Conservation (phyloP, 2,329 filamentous ascomycete species). For the Ascochyta lentis region DNA sequence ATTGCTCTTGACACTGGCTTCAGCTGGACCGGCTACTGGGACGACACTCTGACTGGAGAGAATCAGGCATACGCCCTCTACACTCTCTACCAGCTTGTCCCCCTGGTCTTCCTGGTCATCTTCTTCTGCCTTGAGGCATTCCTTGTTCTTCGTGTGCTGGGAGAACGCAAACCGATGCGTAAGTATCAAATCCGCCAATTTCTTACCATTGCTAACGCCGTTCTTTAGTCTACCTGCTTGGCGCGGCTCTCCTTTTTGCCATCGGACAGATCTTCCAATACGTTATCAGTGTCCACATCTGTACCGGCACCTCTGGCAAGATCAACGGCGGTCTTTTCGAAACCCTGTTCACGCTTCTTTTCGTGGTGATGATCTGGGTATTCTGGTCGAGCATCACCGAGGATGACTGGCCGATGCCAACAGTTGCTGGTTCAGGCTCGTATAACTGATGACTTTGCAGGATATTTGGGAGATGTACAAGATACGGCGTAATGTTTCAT, state of each 20-base stretch:
- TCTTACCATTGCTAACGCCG: conserved; percentile 21
- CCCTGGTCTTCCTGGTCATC: conserved; percentile 84
- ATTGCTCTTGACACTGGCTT: conserved; percentile 94
- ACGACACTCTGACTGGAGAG: conserved; percentile 56
- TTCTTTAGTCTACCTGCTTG: conserved; percentile 71
- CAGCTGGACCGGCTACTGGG: conserved; percentile 80
- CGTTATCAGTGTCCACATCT: conserved; percentile 88
- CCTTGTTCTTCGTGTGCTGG: conserved; percentile 83
- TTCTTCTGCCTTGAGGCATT: conserved; percentile 85
- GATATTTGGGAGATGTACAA: conserved; percentile 27
- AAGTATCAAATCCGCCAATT: conserved; percentile 44
- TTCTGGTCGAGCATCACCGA: conserved; percentile 99
- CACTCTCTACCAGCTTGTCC: conserved; percentile 88
- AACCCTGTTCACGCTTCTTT: conserved; percentile 86
- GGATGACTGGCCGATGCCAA: conserved; percentile 86
- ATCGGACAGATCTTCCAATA: conserved; percentile 97
- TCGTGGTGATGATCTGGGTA: conserved; percentile 84
- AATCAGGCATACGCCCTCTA: conserved; percentile 85
- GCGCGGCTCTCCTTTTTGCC: conserved; percentile 81
- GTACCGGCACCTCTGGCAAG: conserved; percentile 78
- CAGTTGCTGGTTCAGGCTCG: conserved; percentile 47
- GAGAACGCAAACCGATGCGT: conserved; percentile 89
- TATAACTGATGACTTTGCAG: conserved; percentile 42
- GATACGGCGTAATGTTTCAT: conserved; percentile 45
- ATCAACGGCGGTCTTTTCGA: conserved; percentile 95